Conservation (phyloP, 345 rosid species). For the Garcia nutans region DNA sequence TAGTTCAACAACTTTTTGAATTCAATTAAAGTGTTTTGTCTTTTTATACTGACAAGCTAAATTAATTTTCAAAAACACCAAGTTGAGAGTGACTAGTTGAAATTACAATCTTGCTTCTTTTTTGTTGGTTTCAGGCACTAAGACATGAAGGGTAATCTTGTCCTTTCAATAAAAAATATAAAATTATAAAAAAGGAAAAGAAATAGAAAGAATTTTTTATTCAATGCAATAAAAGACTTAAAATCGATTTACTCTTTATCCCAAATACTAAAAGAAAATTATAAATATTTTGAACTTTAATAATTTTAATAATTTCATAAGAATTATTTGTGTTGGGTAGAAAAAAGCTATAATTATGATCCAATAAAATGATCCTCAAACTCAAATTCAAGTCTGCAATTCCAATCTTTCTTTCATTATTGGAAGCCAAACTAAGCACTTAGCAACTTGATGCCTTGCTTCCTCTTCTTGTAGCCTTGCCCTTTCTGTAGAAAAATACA, state of each 20-base stretch:
- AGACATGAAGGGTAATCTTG: neutral
- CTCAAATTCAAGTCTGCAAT: neutral
- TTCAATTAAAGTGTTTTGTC: neutral
- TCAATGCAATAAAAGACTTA: too few species aligned
- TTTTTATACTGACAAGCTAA: neutral
- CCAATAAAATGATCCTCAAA: neutral
- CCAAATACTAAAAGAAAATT: too few species aligned
- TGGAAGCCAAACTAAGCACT: neutral
- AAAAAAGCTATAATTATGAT: neutral
- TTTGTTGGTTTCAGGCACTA: neutral
- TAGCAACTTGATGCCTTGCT: too few species aligned
- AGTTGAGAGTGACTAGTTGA: neutral
- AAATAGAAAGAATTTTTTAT: too few species aligned
- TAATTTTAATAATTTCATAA: too few species aligned
- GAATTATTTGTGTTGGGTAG: too few species aligned
- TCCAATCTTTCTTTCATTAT: neutral
- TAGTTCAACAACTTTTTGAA: neutral
- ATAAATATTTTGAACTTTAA: too few species aligned
- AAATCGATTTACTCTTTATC: too few species aligned
- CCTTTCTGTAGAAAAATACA: neutral
- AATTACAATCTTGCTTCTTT: neutral
- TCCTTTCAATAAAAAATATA: neutral
- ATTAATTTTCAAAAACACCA: too few species aligned
- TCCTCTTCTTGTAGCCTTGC: neutral
- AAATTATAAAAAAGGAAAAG: too few species aligned